These are phyloP conservation scores for Hygrophorus pudorinus DNA, from an alignment of 768 basidiomycete species.

Conservation along the genomic window DNA sequence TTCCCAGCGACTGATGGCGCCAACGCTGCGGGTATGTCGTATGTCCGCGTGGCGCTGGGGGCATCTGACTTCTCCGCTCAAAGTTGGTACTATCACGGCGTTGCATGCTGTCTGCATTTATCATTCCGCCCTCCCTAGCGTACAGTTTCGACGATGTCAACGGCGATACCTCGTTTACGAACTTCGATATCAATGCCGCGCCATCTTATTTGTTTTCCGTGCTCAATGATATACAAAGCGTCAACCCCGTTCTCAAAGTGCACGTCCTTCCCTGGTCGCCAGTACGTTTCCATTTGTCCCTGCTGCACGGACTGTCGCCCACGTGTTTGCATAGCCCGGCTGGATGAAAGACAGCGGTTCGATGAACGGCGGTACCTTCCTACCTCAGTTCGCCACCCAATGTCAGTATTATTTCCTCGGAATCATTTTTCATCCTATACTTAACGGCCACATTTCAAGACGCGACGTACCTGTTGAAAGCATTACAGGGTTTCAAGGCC, in stretches of 20 bases:
- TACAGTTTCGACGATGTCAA: slow-evolving; percentile 60
- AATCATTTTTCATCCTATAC: background rate
- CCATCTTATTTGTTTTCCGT: slow-evolving; percentile 58
- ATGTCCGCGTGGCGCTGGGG: slow-evolving; percentile 61
- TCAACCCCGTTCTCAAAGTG: slow-evolving; percentile 42
- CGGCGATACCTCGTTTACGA: slow-evolving; percentile 47
- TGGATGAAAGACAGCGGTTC: slow-evolving; percentile 69
- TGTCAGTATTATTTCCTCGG: slow-evolving; percentile 28
- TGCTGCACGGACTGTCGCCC: background rate
- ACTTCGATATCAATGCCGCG: slow-evolving; percentile 46
- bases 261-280: slow-evolving; percentile 70
- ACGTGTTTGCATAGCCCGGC: slow-evolving; percentile 38
- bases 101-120: slow-evolving; percentile 1
- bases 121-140: slow-evolving; percentile 20
- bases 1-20: slow-evolving; percentile 45
- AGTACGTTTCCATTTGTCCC: slow-evolving; percentile 25
- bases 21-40: slow-evolving; percentile 56
- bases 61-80: slow-evolving; percentile 63
- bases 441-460: slow-evolving; percentile 26
- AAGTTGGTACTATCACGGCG: slow-evolving; percentile 24
- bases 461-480: slow-evolving; percentile 63
- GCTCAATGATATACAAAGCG: slow-evolving; percentile 49
- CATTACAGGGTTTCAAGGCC: slow-evolving; percentile 55
- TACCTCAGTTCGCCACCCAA: slow-evolving; percentile 32
- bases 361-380: slow-evolving; percentile 58